phyloP scores from a whole-genome alignment of 352 stramenopile genomes.

The Phytophthora chlamydospora region DNA sequence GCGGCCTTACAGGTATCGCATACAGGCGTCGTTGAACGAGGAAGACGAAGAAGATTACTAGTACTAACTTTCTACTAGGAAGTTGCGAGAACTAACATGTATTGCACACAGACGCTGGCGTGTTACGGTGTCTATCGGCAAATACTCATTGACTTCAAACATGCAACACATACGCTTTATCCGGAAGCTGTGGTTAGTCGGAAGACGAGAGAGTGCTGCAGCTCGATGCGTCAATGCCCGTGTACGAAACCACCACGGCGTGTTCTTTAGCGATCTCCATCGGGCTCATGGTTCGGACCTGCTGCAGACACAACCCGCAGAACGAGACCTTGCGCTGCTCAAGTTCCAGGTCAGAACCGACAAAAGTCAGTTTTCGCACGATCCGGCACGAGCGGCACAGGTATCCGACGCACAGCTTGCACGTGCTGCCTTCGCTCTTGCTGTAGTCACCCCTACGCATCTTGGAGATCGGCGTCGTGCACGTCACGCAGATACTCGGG shows the following conservation, averaged over 20 bases:
- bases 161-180: not conserved
- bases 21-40: too few relatives aligned
- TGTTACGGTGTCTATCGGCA: too few relatives aligned
- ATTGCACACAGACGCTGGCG: too few relatives aligned
- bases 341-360: slow-evolving; percentile 30
- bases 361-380: slow-evolving; percentile 40
- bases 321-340: slow-evolving; percentile 40
- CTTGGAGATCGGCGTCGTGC: slow-evolving; percentile 31
- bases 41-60: too few relatives aligned
- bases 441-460: slow-evolving; percentile 25
- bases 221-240: slow-evolving; percentile 8
- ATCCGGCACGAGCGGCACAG: slow-evolving; percentile 49
- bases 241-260: slow-evolving; percentile 4
- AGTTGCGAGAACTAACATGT: too few relatives aligned
- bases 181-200: not conserved
- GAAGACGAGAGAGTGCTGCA: slow-evolving; percentile 18
- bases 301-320: slow-evolving; percentile 35
- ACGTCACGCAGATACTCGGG: slow-evolving; percentile 35
- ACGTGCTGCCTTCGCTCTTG: slow-evolving; percentile 29
- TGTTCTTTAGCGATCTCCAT: slow-evolving; percentile 33
- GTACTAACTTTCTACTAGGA: too few relatives aligned
- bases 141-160: too few relatives aligned
- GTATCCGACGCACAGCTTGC: slow-evolving; percentile 42
- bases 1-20: too few relatives aligned
- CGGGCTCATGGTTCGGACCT: slow-evolving; percentile 31